phyloP scores from a whole-genome alignment of 106 monocot species.

The Vanilla planifolia region DNA sequence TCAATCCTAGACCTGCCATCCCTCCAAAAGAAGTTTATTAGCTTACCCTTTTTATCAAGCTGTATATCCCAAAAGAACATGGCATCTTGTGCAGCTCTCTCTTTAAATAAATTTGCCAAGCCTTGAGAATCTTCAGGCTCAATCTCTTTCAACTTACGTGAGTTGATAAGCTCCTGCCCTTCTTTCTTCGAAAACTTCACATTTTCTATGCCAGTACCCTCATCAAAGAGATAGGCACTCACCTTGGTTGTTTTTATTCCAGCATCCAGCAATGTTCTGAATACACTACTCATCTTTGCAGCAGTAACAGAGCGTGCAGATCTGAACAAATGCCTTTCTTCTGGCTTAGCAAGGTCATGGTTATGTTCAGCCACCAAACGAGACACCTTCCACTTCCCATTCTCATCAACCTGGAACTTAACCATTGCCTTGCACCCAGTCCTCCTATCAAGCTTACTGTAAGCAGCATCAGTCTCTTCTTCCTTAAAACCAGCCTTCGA shows the following conservation, averaged over 20 bases:
- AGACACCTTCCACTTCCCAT: slow-evolving; percentile 31
- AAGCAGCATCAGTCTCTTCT: slow-evolving; percentile 22
- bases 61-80: slow-evolving; percentile 40
- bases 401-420: slow-evolving; percentile 22
- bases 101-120: slow-evolving; percentile 18
- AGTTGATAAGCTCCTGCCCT: slow-evolving; percentile 9
- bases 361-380: slow-evolving; percentile 27
- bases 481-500: slow-evolving; percentile 29
- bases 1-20: slow-evolving; percentile 18
- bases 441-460: slow-evolving; percentile 20
- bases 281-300: slow-evolving; percentile 15
- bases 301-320: slow-evolving; percentile 15
- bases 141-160: slow-evolving; percentile 10
- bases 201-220: slow-evolving; percentile 14
- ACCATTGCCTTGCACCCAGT: slow-evolving; percentile 40
- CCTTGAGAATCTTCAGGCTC: slow-evolving; percentile 22
- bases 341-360: slow-evolving; percentile 31
- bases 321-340: slow-evolving; percentile 31
- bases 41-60: slow-evolving; percentile 14
- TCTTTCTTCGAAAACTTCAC: slow-evolving; percentile 8
- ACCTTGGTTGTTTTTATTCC: slow-evolving; percentile 12
- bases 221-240: slow-evolving; percentile 10
- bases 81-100: slow-evolving; percentile 20
- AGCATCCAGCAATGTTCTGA: slow-evolving; percentile 11
- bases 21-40: slow-evolving; percentile 17